phyloP scores from a whole-genome alignment of 2,329 filamentous ascomycete species.

The Venturia effusa region DNA sequence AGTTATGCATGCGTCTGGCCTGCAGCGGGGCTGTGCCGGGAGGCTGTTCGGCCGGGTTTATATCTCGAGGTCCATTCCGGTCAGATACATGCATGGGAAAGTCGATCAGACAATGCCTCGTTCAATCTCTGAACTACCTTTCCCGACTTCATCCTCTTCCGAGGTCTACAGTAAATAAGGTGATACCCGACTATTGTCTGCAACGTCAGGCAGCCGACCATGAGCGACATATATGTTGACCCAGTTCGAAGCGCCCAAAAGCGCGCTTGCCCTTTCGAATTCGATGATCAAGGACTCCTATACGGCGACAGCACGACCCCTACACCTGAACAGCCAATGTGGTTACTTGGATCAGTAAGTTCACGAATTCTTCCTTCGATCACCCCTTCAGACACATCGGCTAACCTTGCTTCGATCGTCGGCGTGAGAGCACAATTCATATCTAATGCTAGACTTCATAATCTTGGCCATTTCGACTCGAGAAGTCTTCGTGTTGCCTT shows the following conservation, averaged over 20 bases:
- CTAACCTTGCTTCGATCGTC: background rate
- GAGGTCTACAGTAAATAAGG: no score
- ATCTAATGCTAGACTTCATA: background rate
- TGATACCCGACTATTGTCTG: no score
- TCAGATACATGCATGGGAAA: no score
- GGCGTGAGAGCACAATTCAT: background rate
- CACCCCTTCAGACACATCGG: background rate
- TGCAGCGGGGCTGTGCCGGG: no score
- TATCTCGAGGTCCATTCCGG: no score
- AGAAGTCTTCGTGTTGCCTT: background rate
- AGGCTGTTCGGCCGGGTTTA: no score
- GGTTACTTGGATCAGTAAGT: background rate
- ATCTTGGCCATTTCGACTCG: background rate
- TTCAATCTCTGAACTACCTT: no score
- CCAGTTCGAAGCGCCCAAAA: background rate
- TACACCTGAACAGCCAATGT: background rate
- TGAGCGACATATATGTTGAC: no score
- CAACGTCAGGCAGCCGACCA: no score
- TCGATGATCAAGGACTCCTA: background rate
- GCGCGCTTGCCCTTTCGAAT: background rate
- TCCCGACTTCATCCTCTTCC: no score
- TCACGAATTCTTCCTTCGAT: background rate
- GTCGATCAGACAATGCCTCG: no score
- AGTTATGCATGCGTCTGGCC: no score
- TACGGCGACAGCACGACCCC: background rate